Evolutionary conservation across 345 rosid species (phyloP).

Genomic region (Arabis alpina): DNA sequence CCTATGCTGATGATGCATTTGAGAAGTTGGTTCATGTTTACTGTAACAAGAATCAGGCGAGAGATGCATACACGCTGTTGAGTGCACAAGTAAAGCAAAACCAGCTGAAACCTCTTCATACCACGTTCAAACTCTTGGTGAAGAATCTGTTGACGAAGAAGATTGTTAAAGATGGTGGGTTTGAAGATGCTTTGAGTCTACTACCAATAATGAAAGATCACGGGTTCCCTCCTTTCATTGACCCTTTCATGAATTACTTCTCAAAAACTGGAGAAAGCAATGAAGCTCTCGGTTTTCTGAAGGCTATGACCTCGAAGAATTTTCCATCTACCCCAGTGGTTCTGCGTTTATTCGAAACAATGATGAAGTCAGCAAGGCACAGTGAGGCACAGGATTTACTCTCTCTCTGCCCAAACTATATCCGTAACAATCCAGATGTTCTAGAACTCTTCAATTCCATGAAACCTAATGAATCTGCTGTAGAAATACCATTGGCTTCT

Average conservation of each 20-base stretch:
- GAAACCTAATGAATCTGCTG: slow-evolving; percentile 44
- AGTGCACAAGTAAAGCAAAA: slow-evolving; percentile 43
- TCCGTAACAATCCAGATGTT: slow-evolving; percentile 82
- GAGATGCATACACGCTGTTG: slow-evolving; percentile 69
- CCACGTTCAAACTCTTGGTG: slow-evolving; percentile 66
- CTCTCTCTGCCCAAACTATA: slow-evolving; percentile 61
- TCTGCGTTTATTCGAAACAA: slow-evolving; percentile 63
- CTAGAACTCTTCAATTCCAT: slow-evolving; percentile 70
- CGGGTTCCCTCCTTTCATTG: slow-evolving; percentile 78
- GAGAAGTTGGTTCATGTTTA: slow-evolving; percentile 66
- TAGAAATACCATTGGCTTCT: slow-evolving; percentile 37
- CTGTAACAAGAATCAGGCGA: slow-evolving; percentile 64
- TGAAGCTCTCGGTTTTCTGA: slow-evolving; percentile 66
- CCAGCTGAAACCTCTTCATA: slow-evolving; percentile 61
- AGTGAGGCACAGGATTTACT: slow-evolving; percentile 76
- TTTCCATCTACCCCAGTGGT: slow-evolving; percentile 74
- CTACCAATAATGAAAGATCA: slow-evolving; percentile 70
- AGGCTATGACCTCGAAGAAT: slow-evolving; percentile 66
- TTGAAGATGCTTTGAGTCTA: slow-evolving; percentile 68
- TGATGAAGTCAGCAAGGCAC: slow-evolving; percentile 66
- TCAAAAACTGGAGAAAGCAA: slow-evolving; percentile 70
- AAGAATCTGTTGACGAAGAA: slow-evolving; percentile 59
- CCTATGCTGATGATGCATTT: slow-evolving; percentile 54
- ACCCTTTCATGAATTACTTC: slow-evolving; percentile 66
- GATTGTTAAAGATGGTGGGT: slow-evolving; percentile 62